phyloP scores from a whole-genome alignment of 1,284 basidiomycete genomes.

The Termitomyces sp. region DNA sequence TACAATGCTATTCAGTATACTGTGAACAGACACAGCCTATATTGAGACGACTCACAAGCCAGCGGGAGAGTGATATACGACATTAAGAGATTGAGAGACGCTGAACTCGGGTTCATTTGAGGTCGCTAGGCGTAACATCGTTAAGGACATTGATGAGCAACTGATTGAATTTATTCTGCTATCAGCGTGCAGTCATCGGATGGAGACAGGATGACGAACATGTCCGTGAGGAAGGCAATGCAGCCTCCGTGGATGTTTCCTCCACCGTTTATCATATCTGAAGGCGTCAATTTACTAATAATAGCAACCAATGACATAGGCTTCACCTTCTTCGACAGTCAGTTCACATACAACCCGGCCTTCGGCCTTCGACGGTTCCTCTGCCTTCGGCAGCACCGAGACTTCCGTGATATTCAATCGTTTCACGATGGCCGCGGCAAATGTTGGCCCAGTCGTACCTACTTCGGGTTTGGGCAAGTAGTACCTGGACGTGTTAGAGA shows the following conservation, averaged over 20 bases:
- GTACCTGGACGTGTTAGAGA: slow-evolving; percentile 23
- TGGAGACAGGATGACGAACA: slow-evolving; percentile 29
- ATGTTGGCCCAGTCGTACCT: slow-evolving; percentile 21
- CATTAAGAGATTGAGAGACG: slow-evolving; percentile 45
- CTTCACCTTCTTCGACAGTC: slow-evolving; percentile 42
- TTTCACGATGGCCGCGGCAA: slow-evolving; percentile 29
- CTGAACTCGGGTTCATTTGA: slow-evolving; percentile 24
- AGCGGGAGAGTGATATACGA: slow-evolving; percentile 52
- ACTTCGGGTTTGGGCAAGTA: slow-evolving; percentile 12
- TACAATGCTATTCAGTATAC: background rate
- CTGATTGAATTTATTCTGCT: slow-evolving; percentile 22
- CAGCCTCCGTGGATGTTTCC: slow-evolving; percentile 51
- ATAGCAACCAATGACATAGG: background rate
- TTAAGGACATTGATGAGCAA: slow-evolving; percentile 41
- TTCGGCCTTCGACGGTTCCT: slow-evolving; percentile 42
- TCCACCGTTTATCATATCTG: slow-evolving; percentile 48
- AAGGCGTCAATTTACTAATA: background rate
- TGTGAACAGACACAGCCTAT: background rate
- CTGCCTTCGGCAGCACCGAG: slow-evolving; percentile 36
- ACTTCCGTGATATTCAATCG: slow-evolving; percentile 38
- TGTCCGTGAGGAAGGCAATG: slow-evolving; percentile 44
- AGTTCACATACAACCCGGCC: slow-evolving; percentile 45
- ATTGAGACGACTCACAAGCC: slow-evolving; percentile 30
- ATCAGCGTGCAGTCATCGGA: background rate
- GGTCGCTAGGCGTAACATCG: slow-evolving; percentile 27